Evolutionary conservation across 2,329 filamentous ascomycete species (phyloP), one percentile per base, ranked within the genome.

Genomic region (Fusarium mangiferae): DNA sequence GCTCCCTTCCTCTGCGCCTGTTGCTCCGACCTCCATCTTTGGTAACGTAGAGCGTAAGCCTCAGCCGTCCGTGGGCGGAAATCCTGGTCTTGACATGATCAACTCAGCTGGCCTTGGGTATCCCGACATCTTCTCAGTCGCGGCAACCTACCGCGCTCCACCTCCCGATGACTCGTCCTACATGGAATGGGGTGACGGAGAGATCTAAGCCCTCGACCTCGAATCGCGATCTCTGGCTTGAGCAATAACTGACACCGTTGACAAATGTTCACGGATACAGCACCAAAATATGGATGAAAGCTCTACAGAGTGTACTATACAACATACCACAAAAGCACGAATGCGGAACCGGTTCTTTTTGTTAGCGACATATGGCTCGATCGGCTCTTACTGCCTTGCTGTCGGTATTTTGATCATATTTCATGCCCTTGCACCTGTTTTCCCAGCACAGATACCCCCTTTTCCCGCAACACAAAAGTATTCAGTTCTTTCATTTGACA

Each of bases 181-280:
- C 49, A 68, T 74, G 56, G 63, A 74, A n/a, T 68, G 62, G 26
- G 73, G 75, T 8, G 82, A 84, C 20, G 84, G 82, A 46, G 84
- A 85, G 74, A 79, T 82, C 62, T 85, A 45, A 58, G 17, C n/a
- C 33, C 14, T 14, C 6, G 24, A 42, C 39, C 33, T 41, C 24
- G 36, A 56, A 42, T 36, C 35, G 22, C 13, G 45, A 42, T 61
- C 48, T 61, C 24, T 48, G 42, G 11, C 22, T 35, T 58, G 44
- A 68, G 55, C 22, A 62, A 18, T 20, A 26, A 38, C 48, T 35
- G 24, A 41, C 15, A 38, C n/a, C 39, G n/a, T 62, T 30, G 42
- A 59, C 51, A 65, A 45, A 58, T 30, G 22, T 41, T 39, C 18
- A 38, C 15, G 24, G 39, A 65, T 36, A 44, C 46, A 35, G 45